Evolutionary conservation across 768 basidiomycete genomes (phyloP).

Genomic region (Russula olivacea): DNA sequence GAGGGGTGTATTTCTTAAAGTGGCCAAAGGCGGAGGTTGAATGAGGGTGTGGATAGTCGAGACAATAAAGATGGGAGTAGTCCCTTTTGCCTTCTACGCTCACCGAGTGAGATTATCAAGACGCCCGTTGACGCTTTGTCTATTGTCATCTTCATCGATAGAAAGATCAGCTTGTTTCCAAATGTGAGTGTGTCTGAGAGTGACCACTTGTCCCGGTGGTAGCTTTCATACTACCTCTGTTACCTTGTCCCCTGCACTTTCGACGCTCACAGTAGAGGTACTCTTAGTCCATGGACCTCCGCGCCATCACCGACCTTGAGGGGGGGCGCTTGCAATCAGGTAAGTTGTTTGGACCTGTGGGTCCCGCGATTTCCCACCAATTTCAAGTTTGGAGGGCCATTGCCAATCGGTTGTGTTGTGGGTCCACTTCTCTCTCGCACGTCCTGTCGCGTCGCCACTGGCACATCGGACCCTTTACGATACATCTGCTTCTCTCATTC

Average conservation of each 20-base stretch:
- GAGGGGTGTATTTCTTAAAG: background rate
- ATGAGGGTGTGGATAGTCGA: background rate
- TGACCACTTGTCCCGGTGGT: background rate
- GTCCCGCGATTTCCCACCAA: slow-evolving; percentile 17
- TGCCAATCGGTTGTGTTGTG: slow-evolving; percentile 22
- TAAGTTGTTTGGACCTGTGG: slow-evolving; percentile 25
- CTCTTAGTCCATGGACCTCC: slow-evolving; percentile 16
- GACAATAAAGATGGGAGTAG: background rate
- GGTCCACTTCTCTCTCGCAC: slow-evolving; percentile 15
- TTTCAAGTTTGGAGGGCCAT: slow-evolving; percentile 11
- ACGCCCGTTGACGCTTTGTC: background rate
- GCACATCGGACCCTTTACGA: background rate
- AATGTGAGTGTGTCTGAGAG: slow-evolving; percentile 12
- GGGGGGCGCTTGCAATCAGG: slow-evolving; percentile 18
- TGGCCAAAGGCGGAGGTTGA: slow-evolving; percentile 12
- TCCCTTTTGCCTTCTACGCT: background rate
- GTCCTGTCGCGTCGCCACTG: background rate
- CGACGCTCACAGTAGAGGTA: background rate
- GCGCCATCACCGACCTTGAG: slow-evolving; percentile 18
- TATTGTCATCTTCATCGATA: background rate
- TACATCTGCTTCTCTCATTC: slow-evolving; percentile 6
- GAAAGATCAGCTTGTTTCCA: background rate
- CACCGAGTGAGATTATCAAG: slow-evolving; percentile 6
- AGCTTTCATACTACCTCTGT: background rate
- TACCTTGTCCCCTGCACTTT: background rate